Evolutionary conservation across 129 eudicot species (phyloP), one percentile per base, ranked within the genome.

Genomic region (Silybum marianum): DNA sequence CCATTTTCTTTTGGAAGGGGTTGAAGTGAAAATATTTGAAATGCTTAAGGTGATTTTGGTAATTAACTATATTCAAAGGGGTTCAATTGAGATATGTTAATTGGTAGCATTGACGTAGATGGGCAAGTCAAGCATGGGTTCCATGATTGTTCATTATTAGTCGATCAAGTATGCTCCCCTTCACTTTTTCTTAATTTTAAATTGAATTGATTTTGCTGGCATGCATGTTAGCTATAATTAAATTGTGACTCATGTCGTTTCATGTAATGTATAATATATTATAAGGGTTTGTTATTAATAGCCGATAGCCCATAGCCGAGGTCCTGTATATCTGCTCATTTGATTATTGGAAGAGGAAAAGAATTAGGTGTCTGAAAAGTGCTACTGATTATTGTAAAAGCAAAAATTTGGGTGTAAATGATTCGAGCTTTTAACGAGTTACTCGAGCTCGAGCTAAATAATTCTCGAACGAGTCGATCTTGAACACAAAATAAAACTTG

Each of bases 101-200:
- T 11, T 40, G 13, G 48, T 44, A 54, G 23, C 23, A 54, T 18
- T 54, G 65, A 54, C 9, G 23, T 18, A 22, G 23, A 58, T 18
- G 66, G 66, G 63, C 39, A 79, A 78, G 46, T 60, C 65, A 69
- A 46, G 85, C 77, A 77, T 75, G 82, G 62, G 32, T 21, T 70
- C 48, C 85, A 81, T 80, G 79, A 85, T 85, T 76, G 82, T 79
- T 38, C 67, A 42, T 63, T 63, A 78, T n/a, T 73, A 14, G 75
- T 46, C 58, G 40, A 81, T 75, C 79, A 75, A 85, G 21, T 65
- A 69, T 69, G n/a, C 34, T 84, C 38, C 63, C 83, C 58, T 44
- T 44, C 73, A 44, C 77, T 38, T 28, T 21, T 51, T 51, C 8
- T 40, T 40, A 58, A 14, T 6, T 58, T 58, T 58, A 18, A 58